Percentiles rank a stretch among this genome's conserved stretches.
These are phyloP conservation scores for Solidago caesia DNA, from an alignment of 129 eudicot species.

Conservation along the genomic window DNA sequence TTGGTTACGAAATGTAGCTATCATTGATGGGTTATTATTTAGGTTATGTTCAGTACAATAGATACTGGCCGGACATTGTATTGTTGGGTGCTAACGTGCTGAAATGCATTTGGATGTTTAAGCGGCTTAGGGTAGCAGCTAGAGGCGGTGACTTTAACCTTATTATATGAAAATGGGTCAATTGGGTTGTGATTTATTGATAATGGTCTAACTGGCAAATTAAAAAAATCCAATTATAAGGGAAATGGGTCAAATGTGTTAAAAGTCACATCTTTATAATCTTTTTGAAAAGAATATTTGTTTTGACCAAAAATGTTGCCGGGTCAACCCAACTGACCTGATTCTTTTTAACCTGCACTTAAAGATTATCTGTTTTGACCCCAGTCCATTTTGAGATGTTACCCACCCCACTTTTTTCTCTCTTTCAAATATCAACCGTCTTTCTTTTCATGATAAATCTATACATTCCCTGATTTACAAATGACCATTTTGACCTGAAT, in stretches of 20 bases:
- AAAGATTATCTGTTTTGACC: neutral
- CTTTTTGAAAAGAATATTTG: neutral
- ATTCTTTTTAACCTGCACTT: neutral
- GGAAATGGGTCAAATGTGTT: conserved; percentile 1
- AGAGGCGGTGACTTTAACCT: neutral
- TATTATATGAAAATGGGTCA: neutral
- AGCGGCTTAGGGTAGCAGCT: neutral
- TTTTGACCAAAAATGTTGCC: neutral
- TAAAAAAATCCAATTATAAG: neutral
- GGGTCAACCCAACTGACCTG: neutral
- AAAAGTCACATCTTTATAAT: neutral
- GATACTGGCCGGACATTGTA: neutral
- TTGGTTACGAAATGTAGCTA: neutral
- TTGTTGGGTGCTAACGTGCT: neutral
- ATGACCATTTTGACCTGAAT: too few species aligned
- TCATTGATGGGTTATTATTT: neutral
- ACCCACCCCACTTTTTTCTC: neutral
- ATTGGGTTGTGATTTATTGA: neutral
- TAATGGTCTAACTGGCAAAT: neutral
- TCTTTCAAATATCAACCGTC: neutral
- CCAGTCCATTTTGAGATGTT: neutral
- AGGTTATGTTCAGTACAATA: neutral
- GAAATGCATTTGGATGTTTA: conserved; percentile 1
- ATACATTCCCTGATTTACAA: neutral
- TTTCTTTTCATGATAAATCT: neutral